Evolutionary conservation across 352 stramenopile genomes (phyloP).

Genomic region (Elongisporangium senticosum): DNA sequence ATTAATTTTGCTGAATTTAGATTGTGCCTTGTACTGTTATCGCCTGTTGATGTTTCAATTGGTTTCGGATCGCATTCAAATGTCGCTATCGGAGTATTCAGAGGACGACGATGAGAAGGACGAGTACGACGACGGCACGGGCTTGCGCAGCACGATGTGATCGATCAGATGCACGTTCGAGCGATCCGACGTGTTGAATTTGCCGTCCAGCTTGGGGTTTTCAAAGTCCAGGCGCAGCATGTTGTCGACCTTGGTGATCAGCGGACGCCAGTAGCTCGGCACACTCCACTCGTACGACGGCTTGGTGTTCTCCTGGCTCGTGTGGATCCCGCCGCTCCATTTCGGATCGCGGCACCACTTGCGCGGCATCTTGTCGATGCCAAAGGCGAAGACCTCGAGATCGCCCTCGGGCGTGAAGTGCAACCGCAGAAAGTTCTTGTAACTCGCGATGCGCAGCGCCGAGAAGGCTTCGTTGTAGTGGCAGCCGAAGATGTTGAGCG

Average conservation of each 20-base stretch:
- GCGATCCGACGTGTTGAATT: conserved; percentile 70
- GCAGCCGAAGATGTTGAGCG: conserved; percentile 77
- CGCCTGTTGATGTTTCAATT: background rate
- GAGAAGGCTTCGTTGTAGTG: conserved; percentile 91
- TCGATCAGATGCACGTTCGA: conserved; percentile 82
- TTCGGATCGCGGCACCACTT: conserved; percentile 79
- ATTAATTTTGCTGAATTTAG: conserved; percentile 3
- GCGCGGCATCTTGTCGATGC: conserved; percentile 87
- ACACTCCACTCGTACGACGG: conserved; percentile 66
- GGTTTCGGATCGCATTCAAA: background rate
- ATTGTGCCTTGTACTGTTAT: background rate
- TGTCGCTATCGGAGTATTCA: background rate
- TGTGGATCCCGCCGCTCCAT: conserved; percentile 64
- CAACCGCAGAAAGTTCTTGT: conserved; percentile 87
- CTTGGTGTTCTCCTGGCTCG: conserved; percentile 46
- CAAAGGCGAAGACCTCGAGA: conserved; percentile 77
- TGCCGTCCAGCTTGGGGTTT: conserved; percentile 65
- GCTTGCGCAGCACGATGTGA: conserved; percentile 49
- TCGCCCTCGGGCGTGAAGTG: conserved; percentile 71
- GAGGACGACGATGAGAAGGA: background rate
- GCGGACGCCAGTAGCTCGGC: conserved; percentile 80
- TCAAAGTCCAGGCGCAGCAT: conserved; percentile 83
- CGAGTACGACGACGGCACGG: background rate
- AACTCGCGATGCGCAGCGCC: conserved; percentile 80
- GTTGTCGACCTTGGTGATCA: conserved; percentile 79